Evolutionary conservation across 495 filamentous ascomycete species (phyloP), one percentile per base, ranked within the genome.

Genomic region (Trichoderma parareesei): DNA sequence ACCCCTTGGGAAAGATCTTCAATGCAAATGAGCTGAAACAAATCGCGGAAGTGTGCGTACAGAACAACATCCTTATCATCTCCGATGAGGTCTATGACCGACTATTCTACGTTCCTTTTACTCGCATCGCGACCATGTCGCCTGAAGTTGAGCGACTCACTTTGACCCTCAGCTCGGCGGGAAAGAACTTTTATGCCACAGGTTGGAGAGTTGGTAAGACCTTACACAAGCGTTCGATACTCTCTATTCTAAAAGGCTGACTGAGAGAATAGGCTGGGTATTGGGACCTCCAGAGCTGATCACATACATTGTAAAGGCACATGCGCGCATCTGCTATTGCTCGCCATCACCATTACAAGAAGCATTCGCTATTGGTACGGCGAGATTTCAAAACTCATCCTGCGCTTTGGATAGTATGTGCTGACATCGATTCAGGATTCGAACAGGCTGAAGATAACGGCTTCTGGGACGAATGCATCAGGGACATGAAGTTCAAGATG

Each of bases 131-230:
- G 9, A 96, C 93, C 0, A 77, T 98, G 20, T 93, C 90, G 0
- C 90, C 90, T 0, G 91, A 96, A 70, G 86, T 97, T 46, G 91
- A 88, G 64, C 85, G 86, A 65, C 84, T 92, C 40, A 98, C 94
- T 18, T 77, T 98, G 40, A 97, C 93, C 3, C 95, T 97, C 48
- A 93, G 94, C 40, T 95, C 90, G 3, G 94, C 91, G 8, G 94
- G 94, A 64, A 98, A 98, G 79, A 95, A 94, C 75, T 98, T 98
- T 78, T 98, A 98, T 70, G 89, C 89, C 59, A 98, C 94, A 0
- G 94, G 94, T 46, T 98, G 94, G 94, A 86, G 94, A 62, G 94
- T 98, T 3, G 92, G 91, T 69, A 49, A 38, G 73, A 67, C n/a
- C 13, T 49, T 49, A 18, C 46, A n/a, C 16, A 27, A 1, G 27